phyloP scores from a whole-genome alignment of 1,284 basidiomycete species.

The Ustilago crameri region DNA sequence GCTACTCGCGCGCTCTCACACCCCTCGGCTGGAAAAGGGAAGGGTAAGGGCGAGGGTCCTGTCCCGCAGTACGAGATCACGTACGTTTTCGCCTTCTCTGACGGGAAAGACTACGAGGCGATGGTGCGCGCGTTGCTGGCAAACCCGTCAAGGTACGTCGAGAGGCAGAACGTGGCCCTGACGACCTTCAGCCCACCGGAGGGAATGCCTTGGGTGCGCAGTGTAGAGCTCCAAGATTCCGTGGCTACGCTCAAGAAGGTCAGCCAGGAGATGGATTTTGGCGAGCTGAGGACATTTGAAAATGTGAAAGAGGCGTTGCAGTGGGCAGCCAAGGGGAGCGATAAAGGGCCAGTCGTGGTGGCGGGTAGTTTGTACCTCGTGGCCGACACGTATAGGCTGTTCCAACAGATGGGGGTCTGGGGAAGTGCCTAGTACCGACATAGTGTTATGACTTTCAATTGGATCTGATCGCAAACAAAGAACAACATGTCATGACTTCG shows the following conservation, averaged over 20 bases:
- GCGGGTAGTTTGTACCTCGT: conserved; percentile 65
- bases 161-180: conserved; percentile 53
- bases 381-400: conserved; percentile 55
- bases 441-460: too few species aligned
- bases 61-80: conserved; percentile 33
- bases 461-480: too few species aligned
- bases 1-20: conserved; percentile 13
- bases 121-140: conserved; percentile 54
- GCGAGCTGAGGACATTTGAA: conserved; percentile 20
- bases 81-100: conserved; percentile 61
- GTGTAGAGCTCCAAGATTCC: conserved; percentile 21
- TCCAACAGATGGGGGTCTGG: conserved; percentile 8
- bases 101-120: conserved; percentile 56
- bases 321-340: conserved; percentile 24
- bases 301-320: conserved; percentile 31
- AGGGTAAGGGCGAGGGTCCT: background rate
- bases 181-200: conserved; percentile 63
- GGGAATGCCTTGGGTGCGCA: conserved; percentile 66
- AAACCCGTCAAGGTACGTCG: conserved; percentile 4
- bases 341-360: conserved; percentile 45
- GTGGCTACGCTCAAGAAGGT: conserved; percentile 13
- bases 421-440: too few species aligned
- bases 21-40: conserved; percentile 1
- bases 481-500: too few species aligned
- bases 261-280: conserved; percentile 11